Conservation (phyloP, 768 basidiomycete genomes). For the Amylocystis lapponica region DNA sequence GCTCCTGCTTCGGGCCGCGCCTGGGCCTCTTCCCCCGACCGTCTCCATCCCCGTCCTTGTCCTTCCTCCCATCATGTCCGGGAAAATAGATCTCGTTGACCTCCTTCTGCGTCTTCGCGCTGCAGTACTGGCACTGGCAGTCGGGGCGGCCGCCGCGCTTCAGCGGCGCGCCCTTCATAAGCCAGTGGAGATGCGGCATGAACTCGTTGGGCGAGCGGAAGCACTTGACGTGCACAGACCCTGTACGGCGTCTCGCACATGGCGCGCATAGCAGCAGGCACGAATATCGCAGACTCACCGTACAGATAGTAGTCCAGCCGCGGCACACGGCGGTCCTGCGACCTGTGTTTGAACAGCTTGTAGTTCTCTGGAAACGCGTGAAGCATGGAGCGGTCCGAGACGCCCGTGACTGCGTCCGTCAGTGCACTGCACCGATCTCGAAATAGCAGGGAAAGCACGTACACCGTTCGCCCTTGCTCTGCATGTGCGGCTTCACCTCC, state of each 20-base stretch:
- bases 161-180: conserved; percentile 14
- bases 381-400: conserved; percentile 4
- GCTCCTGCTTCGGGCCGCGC: neutral
- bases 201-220: conserved; percentile 24
- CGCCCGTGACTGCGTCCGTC: neutral
- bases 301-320: conserved; percentile 18
- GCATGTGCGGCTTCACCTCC: conserved; percentile 10
- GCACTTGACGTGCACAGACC: conserved; percentile 8
- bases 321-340: conserved; percentile 14
- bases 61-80: neutral
- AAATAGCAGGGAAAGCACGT: conserved; percentile 1
- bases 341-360: conserved; percentile 17
- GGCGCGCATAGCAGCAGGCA: neutral
- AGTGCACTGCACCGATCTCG: neutral
- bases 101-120: conserved; percentile 13
- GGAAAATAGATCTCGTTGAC: conserved; percentile 5
- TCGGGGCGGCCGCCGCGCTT: conserved; percentile 9
- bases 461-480: conserved; percentile 6
- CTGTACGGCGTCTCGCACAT: no score
- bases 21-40: neutral
- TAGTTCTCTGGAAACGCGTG: conserved; percentile 15
- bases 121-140: conserved; percentile 21
- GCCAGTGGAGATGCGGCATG: conserved; percentile 17
- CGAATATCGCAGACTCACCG: conserved; percentile 9
- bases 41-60: conserved; percentile 2